Evolutionary conservation across 176 grass and related monocot species (phyloP), one percentile per base, ranked within the genome.

Genomic region (Musa schizocarpa): DNA sequence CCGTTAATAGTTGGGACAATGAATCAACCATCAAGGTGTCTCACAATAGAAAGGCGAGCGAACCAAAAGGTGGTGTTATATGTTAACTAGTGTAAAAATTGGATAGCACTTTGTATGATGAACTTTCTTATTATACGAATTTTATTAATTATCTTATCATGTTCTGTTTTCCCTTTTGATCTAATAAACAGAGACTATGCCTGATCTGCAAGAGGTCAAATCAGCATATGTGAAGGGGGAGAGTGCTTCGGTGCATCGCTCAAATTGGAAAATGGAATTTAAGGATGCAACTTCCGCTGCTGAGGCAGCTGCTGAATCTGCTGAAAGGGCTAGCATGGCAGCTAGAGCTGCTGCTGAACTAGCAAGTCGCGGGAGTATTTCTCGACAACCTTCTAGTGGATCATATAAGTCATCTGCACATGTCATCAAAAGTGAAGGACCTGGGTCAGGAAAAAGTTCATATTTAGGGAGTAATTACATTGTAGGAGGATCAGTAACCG

Each of bases 251-350:
- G 34, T 52, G 63, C 80, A 54, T 79, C 79, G 73, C 43, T 73
- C 77, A 49, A 92, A 76, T 70, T 92, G 90, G 90, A 89, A 87
- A 74, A 72, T 89, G 53, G 87, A 98, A 83, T 99, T 91, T 83
- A 99, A 86, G 81, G 90, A 94, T 82, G 95, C 88, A 87, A 87
- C 87, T 84, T 88, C 87, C 83, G 95, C 95, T 81, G 91, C 90
- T 50, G 83, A 88, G 73, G 90, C 90, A 71, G 95, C 95, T 76
- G 95, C 90, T 27, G 84, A 94, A 29, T 87, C 90, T 75, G 95
- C 90, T 81, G 90, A 94, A 76, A 91, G 82, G 86, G 95, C 95
- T 43, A 90, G 89, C 80, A 74, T 89, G 65, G 95, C 95, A 82
- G 95, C 95, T 80, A 86, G 86, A 88, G 95, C 90, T 91, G 95